Percentiles rank a stretch among this genome's conserved stretches.
Conservation (phyloP, 148 eudicot genomes). For the Pharnaceum exiguum region DNA sequence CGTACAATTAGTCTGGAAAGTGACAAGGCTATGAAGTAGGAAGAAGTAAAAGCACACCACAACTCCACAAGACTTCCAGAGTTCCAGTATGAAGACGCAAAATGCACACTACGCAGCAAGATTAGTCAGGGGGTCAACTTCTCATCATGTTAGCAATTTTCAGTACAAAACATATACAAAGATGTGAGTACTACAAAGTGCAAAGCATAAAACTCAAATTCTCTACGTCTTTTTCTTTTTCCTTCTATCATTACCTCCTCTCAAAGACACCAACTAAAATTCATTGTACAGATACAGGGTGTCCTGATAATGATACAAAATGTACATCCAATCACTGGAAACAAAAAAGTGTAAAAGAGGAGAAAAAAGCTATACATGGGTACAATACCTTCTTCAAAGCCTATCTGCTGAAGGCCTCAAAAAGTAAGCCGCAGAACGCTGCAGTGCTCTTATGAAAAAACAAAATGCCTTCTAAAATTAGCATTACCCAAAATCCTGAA, state of each 20-base stretch:
- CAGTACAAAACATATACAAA: no score
- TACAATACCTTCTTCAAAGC: conserved; percentile 39
- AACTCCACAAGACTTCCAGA: no score
- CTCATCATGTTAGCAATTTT: no score
- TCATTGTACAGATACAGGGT: conserved; percentile 20
- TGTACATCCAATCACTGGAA: conserved; percentile 48
- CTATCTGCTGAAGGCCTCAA: conserved; percentile 18
- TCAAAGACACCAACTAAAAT: conserved; percentile 2
- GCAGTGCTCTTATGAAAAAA: conserved; percentile 15
- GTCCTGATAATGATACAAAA: conserved; percentile 30
- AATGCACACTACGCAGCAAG: no score
- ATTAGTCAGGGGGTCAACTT: no score
- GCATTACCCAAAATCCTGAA: conserved; percentile 18
- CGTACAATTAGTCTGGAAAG: no score
- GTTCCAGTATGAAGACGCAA: no score
- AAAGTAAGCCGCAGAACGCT: conserved; percentile 26
- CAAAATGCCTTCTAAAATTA: conserved; percentile 23
- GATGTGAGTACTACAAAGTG: no score
- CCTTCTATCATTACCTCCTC: not conserved
- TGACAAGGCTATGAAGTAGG: no score
- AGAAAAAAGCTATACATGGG: conserved; percentile 41
- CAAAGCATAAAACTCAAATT: no score
- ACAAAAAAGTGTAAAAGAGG: not conserved
- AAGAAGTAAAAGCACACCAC: no score
- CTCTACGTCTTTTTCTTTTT: not conserved